phyloP scores from a whole-genome alignment of 2,329 filamentous ascomycete genomes.

The Cercospora beticola region DNA sequence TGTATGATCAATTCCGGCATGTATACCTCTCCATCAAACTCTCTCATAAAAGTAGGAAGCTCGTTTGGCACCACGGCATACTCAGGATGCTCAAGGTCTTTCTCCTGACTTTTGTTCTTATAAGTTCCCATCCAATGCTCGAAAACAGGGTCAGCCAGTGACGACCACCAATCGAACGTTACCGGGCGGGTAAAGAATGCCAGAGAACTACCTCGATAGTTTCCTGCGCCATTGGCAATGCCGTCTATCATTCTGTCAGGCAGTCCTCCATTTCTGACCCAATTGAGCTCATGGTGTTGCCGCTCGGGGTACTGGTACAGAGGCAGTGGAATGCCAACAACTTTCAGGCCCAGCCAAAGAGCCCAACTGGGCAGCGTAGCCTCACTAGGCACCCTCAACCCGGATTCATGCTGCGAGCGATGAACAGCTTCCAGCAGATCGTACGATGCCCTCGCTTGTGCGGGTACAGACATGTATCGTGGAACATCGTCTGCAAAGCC shows the following conservation, averaged over 20 bases:
- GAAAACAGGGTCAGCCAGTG: constrained; percentile 36
- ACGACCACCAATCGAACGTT: constrained; percentile 37
- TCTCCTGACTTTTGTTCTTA: background rate
- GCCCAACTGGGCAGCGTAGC: constrained; percentile 78
- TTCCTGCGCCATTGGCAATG: background rate
- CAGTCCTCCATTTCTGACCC: background rate
- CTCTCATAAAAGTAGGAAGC: constrained; percentile 34
- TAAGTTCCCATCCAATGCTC: constrained; percentile 38
- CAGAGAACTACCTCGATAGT: constrained; percentile 32
- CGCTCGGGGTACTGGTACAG: constrained; percentile 35
- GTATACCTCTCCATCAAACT: constrained; percentile 36
- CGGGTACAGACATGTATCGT: constrained; percentile 64
- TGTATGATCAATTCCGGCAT: constrained; percentile 42
- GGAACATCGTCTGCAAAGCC: constrained; percentile 46
- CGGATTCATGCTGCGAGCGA: constrained; percentile 31
- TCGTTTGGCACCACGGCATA: constrained; percentile 18
- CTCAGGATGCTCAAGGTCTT: background rate
- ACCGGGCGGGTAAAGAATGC: constrained; percentile 26
- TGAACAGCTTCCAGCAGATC: constrained; percentile 12
- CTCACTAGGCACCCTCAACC: constrained; percentile 61
- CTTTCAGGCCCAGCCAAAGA: constrained; percentile 72
- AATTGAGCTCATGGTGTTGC: constrained; percentile 24
- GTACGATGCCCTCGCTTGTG: constrained; percentile 66
- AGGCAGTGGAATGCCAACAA: constrained; percentile 52
- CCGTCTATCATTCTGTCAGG: background rate